These are phyloP conservation scores for Friedmanniomyces endolithicus DNA, from an alignment of 495 filamentous ascomycete genomes.

Conservation along the genomic window DNA sequence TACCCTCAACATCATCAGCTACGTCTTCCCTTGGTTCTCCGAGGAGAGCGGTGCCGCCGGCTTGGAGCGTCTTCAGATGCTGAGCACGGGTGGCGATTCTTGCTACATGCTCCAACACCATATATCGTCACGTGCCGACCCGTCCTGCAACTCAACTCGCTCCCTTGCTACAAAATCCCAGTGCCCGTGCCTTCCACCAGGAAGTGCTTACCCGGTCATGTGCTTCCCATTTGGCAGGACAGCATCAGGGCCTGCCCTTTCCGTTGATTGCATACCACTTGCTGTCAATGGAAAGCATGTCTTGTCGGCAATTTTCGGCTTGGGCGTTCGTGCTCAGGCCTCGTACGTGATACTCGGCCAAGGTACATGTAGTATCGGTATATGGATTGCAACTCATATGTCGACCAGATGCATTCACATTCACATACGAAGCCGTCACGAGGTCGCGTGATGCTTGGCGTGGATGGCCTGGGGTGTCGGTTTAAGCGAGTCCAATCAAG, in stretches of 20 bases:
- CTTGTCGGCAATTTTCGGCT: not conserved
- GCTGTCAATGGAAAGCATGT: not conserved
- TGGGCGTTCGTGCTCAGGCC: not conserved
- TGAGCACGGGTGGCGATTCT: not conserved
- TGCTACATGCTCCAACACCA: too few species aligned
- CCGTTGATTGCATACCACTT: slow-evolving; percentile 14
- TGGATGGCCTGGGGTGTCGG: too few species aligned
- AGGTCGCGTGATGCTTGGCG: not conserved
- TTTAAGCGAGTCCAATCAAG: not conserved
- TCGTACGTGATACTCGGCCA: not conserved
- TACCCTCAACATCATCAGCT: too few species aligned
- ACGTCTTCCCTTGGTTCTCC: too few species aligned
- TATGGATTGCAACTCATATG: too few species aligned
- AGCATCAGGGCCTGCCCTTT: slow-evolving; percentile 13
- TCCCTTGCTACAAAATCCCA: not conserved
- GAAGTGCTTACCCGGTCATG: not conserved
- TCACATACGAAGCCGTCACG: not conserved
- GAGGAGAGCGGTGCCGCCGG: too few species aligned
- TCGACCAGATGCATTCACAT: not conserved
- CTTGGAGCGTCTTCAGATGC: too few species aligned
- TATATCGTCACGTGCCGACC: too few species aligned
- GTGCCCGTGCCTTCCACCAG: not conserved
- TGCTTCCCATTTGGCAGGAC: not conserved
- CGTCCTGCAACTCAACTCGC: too few species aligned
- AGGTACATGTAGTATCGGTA: not conserved